phyloP scores from a whole-genome alignment of 306 rosid species.

The Castanopsis chinensis region DNA sequence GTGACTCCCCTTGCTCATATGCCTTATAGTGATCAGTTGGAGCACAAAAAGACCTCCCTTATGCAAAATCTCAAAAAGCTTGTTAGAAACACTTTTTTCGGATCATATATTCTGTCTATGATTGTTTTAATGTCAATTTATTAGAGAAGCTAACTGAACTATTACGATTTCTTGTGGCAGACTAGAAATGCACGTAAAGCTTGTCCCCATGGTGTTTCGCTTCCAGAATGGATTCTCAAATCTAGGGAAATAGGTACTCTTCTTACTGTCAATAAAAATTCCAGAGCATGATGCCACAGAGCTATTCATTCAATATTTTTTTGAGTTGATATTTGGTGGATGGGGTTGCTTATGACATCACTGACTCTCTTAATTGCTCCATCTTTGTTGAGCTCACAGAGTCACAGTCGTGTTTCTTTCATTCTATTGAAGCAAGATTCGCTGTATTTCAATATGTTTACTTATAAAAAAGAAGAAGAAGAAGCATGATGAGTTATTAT shows the following conservation, averaged over 20 bases:
- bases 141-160: constrained; percentile 6
- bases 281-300: neutral
- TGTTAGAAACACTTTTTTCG: constrained; percentile 50
- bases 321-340: neutral
- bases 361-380: constrained; percentile 8
- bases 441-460: too few species aligned
- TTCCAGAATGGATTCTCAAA: constrained; percentile 89
- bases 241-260: constrained; percentile 77
- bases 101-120: constrained; percentile 1
- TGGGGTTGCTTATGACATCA: constrained; percentile 10
- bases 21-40: constrained; percentile 84
- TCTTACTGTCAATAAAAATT: constrained; percentile 10
- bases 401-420: neutral
- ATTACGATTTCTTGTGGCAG: constrained; percentile 37
- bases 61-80: constrained; percentile 75
- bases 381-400: neutral
- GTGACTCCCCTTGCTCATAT: constrained; percentile 90
- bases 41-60: constrained; percentile 73
- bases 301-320: neutral
- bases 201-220: constrained; percentile 71
- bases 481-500: neutral
- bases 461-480: too few species aligned
- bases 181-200: constrained; percentile 90
- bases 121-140: neutral
- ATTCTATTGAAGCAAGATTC: constrained; percentile 1